Conservation (phyloP, 139 green algal genomes). For the Coelastrella sp. region DNA sequence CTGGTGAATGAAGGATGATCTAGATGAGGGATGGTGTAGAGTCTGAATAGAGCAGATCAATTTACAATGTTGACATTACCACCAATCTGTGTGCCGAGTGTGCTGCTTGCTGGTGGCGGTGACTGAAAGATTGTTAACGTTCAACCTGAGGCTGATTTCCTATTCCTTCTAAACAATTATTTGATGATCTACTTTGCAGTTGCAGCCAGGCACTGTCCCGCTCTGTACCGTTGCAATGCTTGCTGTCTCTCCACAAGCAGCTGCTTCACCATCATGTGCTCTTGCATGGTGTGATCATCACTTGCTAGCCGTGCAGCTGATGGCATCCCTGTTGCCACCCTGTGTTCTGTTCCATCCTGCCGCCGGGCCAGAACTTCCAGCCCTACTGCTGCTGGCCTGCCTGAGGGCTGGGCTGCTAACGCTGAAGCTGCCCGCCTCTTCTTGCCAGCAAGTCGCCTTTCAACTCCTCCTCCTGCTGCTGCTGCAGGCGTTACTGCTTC, state of each 20-base stretch:
- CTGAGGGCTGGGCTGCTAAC: neutral
- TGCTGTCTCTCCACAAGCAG: neutral
- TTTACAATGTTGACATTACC: no score
- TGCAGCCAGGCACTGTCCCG: neutral
- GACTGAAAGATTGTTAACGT: no score
- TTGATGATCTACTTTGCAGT: neutral
- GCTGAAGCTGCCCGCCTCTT: neutral
- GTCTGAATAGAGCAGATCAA: no score
- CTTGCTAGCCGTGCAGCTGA: neutral
- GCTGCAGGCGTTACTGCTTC: neutral
- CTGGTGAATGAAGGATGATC: no score
- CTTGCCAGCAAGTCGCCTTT: neutral
- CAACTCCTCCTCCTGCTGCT: neutral
- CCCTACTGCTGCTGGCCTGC: neutral
- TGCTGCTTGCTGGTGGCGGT: no score
- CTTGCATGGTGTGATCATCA: neutral
- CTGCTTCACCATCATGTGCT: constrained; percentile 10
- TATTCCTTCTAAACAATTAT: no score
- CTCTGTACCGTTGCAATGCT: constrained; percentile 30
- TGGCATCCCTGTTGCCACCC: no score
- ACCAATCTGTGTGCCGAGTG: no score
- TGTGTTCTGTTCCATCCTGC: neutral
- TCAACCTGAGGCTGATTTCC: no score
- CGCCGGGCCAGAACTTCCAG: neutral
- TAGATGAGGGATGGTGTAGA: no score